Percentiles rank a stretch among this genome's conserved stretches.
Conservation (phyloP, 805 yeast genomes). For the Starmerella bombi region DNA sequence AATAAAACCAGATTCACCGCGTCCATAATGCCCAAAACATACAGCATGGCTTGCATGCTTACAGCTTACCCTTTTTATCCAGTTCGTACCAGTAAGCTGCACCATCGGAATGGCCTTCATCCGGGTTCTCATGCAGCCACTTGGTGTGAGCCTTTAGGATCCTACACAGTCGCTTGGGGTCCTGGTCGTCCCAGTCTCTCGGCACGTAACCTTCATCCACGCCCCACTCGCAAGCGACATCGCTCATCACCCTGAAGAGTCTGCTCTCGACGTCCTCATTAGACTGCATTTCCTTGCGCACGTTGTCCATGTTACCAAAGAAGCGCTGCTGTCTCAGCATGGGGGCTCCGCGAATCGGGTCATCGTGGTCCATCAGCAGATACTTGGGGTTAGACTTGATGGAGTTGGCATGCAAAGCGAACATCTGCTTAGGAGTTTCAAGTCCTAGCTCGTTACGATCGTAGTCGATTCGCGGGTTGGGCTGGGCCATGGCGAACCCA, state of each 20-base stretch:
- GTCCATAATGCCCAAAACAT: too few relatives aligned
- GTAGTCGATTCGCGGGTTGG: constrained; percentile 52
- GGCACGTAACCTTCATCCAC: constrained; percentile 11
- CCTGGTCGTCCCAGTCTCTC: constrained; percentile 14
- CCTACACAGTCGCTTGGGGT: constrained; percentile 14
- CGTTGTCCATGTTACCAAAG: constrained; percentile 15
- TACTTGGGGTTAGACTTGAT: constrained; percentile 18
- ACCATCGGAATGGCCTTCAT: not conserved
- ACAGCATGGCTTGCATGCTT: too few relatives aligned
- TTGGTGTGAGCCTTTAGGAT: constrained; percentile 12
- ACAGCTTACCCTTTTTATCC: not conserved
- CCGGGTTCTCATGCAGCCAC: constrained; percentile 17
- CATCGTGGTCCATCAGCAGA: constrained; percentile 11
- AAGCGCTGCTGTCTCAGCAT: constrained; percentile 12
- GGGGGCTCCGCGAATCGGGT: constrained; percentile 15
- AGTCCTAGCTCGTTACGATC: constrained; percentile 5
- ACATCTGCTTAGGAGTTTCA: constrained; percentile 2
- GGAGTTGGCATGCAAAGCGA: constrained; percentile 18
- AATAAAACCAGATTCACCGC: too few relatives aligned
- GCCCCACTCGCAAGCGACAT: constrained; percentile 21
- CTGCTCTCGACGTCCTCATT: constrained; percentile 16
- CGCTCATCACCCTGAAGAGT: constrained; percentile 12
- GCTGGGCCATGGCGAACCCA: constrained; percentile 49
- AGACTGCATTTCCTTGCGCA: constrained; percentile 4
- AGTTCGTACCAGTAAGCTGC: constrained; percentile 9